A percentile compares a stretch with the other conserved stretches of the same genome.
Evolutionary conservation across 441 rosid genomes (phyloP).

Genomic region (Biscutella laevigata): DNA sequence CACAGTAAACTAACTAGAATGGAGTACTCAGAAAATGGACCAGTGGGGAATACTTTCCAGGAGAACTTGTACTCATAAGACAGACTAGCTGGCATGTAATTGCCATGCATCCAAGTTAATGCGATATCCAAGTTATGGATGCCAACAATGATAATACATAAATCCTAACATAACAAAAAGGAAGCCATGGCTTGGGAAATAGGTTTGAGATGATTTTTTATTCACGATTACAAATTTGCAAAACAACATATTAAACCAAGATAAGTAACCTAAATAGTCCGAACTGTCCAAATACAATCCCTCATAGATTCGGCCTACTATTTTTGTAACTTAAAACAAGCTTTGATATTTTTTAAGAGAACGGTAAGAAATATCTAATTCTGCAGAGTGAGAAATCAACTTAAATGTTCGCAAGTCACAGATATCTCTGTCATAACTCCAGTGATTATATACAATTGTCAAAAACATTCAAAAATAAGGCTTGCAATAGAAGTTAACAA

Average conservation of each 20-base stretch:
- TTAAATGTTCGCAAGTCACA: background rate
- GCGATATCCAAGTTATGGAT: background rate
- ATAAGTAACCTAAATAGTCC: conserved; percentile 2
- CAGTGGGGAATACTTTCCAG: background rate
- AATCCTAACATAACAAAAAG: background rate
- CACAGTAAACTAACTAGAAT: conserved; percentile 10
- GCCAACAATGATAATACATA: background rate
- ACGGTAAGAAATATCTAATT: background rate
- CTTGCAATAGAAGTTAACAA: conserved; percentile 2
- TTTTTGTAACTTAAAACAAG: background rate
- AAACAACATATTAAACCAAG: background rate
- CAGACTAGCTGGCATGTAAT: background rate
- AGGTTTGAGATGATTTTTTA: conserved; percentile 2
- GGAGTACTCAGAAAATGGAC: background rate
- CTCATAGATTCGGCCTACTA: conserved; percentile 1
- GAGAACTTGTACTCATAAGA: conserved; percentile 5
- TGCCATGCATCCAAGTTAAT: background rate
- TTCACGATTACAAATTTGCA: no score
- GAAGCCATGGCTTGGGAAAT: background rate
- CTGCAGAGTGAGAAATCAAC: background rate
- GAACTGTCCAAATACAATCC: background rate
- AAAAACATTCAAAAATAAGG: background rate
- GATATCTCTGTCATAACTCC: conserved; percentile 5
- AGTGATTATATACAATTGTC: conserved; percentile 2
- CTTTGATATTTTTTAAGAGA: background rate